phyloP scores from a whole-genome alignment of 2,329 filamentous ascomycete genomes.

The Chalaropsis ovoidea region DNA sequence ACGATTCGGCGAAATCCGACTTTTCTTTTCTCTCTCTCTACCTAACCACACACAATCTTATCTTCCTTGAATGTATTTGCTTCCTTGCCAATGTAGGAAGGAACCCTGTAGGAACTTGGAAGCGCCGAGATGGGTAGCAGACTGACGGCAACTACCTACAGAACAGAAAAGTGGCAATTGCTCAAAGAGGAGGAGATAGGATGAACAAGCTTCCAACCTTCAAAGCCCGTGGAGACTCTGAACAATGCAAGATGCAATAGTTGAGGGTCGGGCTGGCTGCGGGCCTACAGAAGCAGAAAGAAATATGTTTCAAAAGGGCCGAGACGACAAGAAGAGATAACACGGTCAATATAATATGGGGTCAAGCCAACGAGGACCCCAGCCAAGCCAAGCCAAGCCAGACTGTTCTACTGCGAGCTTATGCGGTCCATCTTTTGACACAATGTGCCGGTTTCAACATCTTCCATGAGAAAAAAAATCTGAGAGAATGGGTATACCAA shows the following conservation, averaged over 20 bases:
- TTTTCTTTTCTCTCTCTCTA: background rate
- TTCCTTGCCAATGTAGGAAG: background rate
- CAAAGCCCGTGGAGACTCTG: background rate
- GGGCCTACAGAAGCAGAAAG: slow-evolving; percentile 4
- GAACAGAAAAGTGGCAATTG: background rate
- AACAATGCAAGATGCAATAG: background rate
- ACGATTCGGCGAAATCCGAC: slow-evolving; percentile 12
- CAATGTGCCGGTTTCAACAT: no score
- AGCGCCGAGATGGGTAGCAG: no score
- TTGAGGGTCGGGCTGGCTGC: background rate
- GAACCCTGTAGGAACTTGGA: no score
- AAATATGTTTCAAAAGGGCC: slow-evolving; percentile 7
- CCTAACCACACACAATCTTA: no score
- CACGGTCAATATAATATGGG: background rate
- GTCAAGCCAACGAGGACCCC: background rate
- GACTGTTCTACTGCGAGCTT: background rate
- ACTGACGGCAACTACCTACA: background rate
- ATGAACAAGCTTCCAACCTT: slow-evolving; percentile 12
- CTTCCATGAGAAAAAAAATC: background rate
- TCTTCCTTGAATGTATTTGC: background rate
- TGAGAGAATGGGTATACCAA: no score
- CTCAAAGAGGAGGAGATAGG: background rate
- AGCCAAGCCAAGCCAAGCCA: background rate
- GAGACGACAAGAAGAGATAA: background rate
- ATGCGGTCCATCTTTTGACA: no score